A percentile compares a stretch with the other conserved stretches of the same genome.
Evolutionary conservation across 306 rosid species (phyloP).

Genomic region (Mimosa pudica): DNA sequence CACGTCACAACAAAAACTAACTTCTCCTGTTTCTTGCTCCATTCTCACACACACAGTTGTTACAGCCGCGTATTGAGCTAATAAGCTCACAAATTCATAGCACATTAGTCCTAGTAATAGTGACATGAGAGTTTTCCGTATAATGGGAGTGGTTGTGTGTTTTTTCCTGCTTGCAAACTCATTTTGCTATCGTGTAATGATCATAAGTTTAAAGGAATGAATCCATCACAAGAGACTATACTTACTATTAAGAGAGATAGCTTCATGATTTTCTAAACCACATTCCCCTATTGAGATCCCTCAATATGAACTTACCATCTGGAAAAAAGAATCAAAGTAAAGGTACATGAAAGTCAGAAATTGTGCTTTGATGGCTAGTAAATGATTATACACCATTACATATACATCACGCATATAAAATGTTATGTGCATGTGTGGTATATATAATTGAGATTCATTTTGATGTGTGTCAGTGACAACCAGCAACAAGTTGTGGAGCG

Average conservation of each 20-base stretch:
- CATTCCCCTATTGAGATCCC: too few species aligned
- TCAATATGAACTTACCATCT: too few species aligned
- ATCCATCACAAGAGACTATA: too few species aligned
- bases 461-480: constrained; percentile 30
- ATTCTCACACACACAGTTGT: constrained; percentile 23
- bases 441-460: constrained; percentile 22
- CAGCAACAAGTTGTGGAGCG: constrained; percentile 40
- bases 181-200: too few species aligned
- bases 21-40: neutral
- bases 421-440: neutral
- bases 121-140: too few species aligned
- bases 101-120: too few species aligned
- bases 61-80: constrained; percentile 39
- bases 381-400: neutral
- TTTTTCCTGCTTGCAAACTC: too few species aligned
- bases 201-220: too few species aligned
- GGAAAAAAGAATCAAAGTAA: constrained; percentile 9
- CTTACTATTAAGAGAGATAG: too few species aligned
- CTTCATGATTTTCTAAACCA: too few species aligned
- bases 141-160: too few species aligned
- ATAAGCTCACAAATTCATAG: neutral
- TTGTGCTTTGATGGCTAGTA: neutral
- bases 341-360: neutral
- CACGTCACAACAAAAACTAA: constrained; percentile 54
- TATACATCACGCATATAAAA: too few species aligned